Base-by-base conservation (phyloP, 1,139 yeast species). In the Yamadazyma triangularis region DNA sequence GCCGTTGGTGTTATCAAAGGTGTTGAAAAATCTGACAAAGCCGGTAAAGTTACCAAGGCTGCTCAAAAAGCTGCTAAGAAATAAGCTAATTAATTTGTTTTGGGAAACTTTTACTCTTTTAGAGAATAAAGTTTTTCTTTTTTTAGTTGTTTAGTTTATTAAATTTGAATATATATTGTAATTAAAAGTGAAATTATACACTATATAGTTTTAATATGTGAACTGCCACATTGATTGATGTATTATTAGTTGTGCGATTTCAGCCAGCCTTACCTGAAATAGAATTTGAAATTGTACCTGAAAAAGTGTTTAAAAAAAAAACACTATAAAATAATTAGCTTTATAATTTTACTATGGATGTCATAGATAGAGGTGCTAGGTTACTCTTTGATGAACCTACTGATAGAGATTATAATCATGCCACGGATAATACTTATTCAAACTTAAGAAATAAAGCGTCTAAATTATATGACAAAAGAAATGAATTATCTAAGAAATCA, bases 1-100 rank as follows among this genome's bases (percentile, higher is more conserved):
- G 96, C 96, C 65, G 96, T 88, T 68, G 96, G 96, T 86, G 96
- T 88, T 68, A 86, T 89, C 91, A 89, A 89, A 86, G 73, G 91
- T 55, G 96, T 89, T 60, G 95, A 79, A 65, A 89, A 89, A 86
- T 64, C 91, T 51, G 91, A 82, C 76, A 79, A 77, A 74, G 86
- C 86, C 60, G 95, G 94, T 77, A 91, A 89, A 89, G 96, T 89
- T 60, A 89, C 97, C 91, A 89, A 89, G 89, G 93, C 97, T 73
- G 97, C 97, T 69, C 79, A 73, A 63, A 89, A 89, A 87, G 96
- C 96, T 72, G 81, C 82, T 66, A 89, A 87, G 89, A 87, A 89
- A 80, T 88, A 88, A 82, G 56, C 57, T 47, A 31, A 30, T 38
- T 18, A 18, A 18, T 18, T 34, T 27, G 27, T 31, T 31, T 31